Base-by-base conservation (phyloP, 306 rosid genomes). In the Pyrus bretschneideri region DNA sequence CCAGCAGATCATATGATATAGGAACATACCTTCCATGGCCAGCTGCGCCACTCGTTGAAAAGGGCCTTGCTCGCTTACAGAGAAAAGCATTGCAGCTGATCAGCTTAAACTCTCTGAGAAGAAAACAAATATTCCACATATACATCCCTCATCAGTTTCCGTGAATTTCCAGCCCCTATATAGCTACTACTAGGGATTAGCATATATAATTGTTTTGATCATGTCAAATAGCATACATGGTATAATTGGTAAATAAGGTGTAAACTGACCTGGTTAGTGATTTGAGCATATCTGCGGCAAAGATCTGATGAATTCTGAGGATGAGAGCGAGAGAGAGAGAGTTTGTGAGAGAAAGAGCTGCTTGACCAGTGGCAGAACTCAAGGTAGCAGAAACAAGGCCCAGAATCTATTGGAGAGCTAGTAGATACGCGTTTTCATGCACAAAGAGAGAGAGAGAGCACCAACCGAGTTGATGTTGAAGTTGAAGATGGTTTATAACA, bases 201-300 rank as follows among this genome's bases (percentile, higher is more conserved):
- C 61, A n/a, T n/a, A n/a, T 8, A 57, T 45, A 13, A 13, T 45
- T 45, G 14, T 45, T 45, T 45, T 45, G 51, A 15, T 11, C 62
- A 4, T n/a, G 27, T 55, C 54, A 46, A 46, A 46, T 46, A 46
- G 54, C 54, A 46, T 46, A 46, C 14, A 4, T 46, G 19, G 54
- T 13, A 46, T 46, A 13, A 46, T 14, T 46, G 54, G 54, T 49
- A 49, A 45, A 49, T 13, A 13, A 61, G 31, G 42, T 15, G 22
- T 25, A 35, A 11, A 73, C 49, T 8, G 64, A 90, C 97, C 96
- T 88, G 72, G 91, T 85, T 75, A 88, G 27, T 78, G 88, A 80
- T 88, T 85, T 76, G 76, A 90, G 79, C 96, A 88, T 88, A 12
- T 12, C 79, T 77, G 46, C 62, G 55, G 35, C 67, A 71, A 75